Conservation (phyloP, 2,329 filamentous ascomycete genomes). For the Raffaelea albimanens region DNA sequence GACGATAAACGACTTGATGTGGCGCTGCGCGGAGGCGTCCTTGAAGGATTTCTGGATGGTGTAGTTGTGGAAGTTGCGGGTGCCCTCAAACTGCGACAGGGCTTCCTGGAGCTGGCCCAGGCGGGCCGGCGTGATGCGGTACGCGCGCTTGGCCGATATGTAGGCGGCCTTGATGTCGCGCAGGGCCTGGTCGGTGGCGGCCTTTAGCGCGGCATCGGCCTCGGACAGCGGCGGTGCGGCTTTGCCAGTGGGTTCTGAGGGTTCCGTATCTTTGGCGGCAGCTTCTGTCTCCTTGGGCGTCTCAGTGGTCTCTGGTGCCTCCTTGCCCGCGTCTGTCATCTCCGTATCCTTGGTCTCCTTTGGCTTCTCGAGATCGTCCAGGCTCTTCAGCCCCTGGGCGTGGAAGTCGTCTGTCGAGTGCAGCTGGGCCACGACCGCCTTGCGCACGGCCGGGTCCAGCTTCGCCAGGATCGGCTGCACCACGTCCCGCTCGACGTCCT, state of each 20-base stretch:
- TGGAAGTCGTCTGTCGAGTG: constrained; percentile 29
- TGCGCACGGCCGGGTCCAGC: constrained; percentile 54
- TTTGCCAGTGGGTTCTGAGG: constrained; percentile 5
- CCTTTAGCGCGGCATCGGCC: constrained; percentile 10
- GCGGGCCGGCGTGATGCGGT: constrained; percentile 67
- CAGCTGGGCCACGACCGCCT: constrained; percentile 53
- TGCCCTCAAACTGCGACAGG: constrained; percentile 70
- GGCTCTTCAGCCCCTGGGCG: constrained; percentile 1
- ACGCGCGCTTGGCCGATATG: constrained; percentile 70
- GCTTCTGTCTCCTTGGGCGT: neutral
- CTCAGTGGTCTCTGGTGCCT: constrained; percentile 6
- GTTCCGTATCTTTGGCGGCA: neutral
- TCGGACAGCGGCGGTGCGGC: too few relatives aligned
- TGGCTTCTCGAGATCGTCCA: constrained; percentile 9
- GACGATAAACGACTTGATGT: constrained; percentile 86
- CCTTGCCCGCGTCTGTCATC: constrained; percentile 4
- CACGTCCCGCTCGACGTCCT: constrained; percentile 67
- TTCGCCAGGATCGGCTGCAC: constrained; percentile 61
- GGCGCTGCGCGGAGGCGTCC: constrained; percentile 78
- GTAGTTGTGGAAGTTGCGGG: constrained; percentile 94
- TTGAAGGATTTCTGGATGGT: constrained; percentile 77
- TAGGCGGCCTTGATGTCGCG: constrained; percentile 75
- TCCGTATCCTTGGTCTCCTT: constrained; percentile 6
- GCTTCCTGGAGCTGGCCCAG: constrained; percentile 66
- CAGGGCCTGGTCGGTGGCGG: constrained; percentile 52